Evolutionary conservation across 495 filamentous ascomycete species (phyloP), one percentile per base, ranked within the genome.

Genomic region (Hypoxylon intermedium): DNA sequence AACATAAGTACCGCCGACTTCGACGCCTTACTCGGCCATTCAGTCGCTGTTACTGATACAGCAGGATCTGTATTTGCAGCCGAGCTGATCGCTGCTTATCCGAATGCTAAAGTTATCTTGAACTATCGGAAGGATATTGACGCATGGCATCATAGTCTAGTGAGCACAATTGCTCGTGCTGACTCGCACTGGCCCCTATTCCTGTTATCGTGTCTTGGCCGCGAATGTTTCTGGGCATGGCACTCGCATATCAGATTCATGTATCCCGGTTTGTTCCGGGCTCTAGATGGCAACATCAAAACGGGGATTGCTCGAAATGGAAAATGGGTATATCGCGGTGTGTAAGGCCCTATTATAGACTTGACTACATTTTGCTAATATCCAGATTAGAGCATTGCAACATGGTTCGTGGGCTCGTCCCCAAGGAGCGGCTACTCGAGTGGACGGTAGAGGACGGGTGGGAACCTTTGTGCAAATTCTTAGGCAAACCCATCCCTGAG

Each of bases 21-120:
- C 77, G 83, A 88, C 64, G 77, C 84, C 67, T 74, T 87, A 21
- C 68, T 87, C 45, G 83, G 85, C 23, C 79, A 87, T 63, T 82
- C 83, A 66, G 65, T 72, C 75, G 83, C 84, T 43, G 80, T 86
- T 20, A 84, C 77, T 62, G 84, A 87, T 74, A 81, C 77, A 75
- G 79, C 83, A 9, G 83, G 81, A 37, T 81, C 78, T 41, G 81
- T 82, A 24, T 88, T 87, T 58, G 81, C 82, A 28, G 77, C 81
- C 53, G 84, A 88, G 63, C 69, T 87, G 31, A 85, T 87, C 43
- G 82, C 82, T 42, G 83, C 84, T n/a, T 87, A 88, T 63, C 84
- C 84, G 31, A 84, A 86, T 33, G 83, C 83, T 15, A 87, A 88
- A 70, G 82, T 87, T 31, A 77, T 88, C 31, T 66, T 87, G 53